Base-by-base conservation (phyloP, 148 eudicot genomes). In the Cornus kousa region DNA sequence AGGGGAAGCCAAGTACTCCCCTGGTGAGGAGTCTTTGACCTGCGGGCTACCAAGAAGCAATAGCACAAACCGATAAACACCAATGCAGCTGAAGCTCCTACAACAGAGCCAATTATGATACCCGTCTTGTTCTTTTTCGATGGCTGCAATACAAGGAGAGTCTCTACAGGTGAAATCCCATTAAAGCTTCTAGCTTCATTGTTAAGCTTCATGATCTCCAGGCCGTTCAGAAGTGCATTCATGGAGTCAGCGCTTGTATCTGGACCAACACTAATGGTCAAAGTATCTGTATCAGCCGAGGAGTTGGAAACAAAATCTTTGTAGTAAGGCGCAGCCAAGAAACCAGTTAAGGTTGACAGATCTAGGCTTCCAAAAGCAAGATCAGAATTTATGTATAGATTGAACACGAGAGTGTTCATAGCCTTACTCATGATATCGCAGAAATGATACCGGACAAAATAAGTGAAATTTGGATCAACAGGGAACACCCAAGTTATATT, bases 151-250 rank as follows among this genome's bases (percentile, higher is more conserved):
- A 78, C 80, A 46, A 93, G 92, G 69, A 96, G 87, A 87, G 72
- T 85, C 17, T 86, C 93, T 40, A 93, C 93, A 3, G 97, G 78
- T n/a, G 84, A 85, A 74, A 79, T 37, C 31, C 98, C 98, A 68
- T 86, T 89, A 60, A 94, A 82, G 85, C 97, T 97, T 82, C 91
- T 87, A 3, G 90, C 97, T 59, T 92, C 88, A 71, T 97, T 97
- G 84, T 95, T 97, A 60, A 97, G 87, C 82, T 92, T 97, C 91
- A 97, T 80, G 76, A 97, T 84, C 84, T 97, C 99, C 78, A 97
- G 81, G 23, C 99, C 99, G 46, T 97, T 97, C 91, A 97, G 70
- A 65, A 91, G 89, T 9, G 91, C 98, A 79, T 85, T 77, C 22
- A 24, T 37, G 24, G 5, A 8, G 60, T 92, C 92, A n/a, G 91